Evolutionary conservation across 2,329 filamentous ascomycete species (phyloP), one percentile per base, ranked within the genome.

Genomic region (Teratosphaeria destructans): DNA sequence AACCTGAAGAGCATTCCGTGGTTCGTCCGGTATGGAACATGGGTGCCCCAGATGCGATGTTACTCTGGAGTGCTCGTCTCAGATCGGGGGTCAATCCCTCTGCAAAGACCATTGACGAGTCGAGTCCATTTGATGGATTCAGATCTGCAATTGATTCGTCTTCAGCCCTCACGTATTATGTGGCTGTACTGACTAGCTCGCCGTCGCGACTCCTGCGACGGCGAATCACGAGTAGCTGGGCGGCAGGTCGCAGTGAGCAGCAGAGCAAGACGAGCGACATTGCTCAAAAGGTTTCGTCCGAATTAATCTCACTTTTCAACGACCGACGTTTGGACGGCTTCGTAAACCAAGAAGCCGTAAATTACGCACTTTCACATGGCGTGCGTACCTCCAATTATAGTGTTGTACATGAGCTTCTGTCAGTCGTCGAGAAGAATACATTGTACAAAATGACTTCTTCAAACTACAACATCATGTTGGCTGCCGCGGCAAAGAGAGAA

Each of bases 401-500:
- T 4, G 57, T 63, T 35, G 53, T 67, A 0, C 66, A 65, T 14
- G 52, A 54, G 8, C 55, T 71, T 11, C 57, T 67, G 6, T 52
- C 61, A 14, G 34, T 58, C 3, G 47, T 70, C 3, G 62, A 66
- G 3, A 53, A 63, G 8, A 43, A 64, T 23, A 16, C 12, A 8
- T 59, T 60, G 5, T 62, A 62, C 39, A 35, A 29, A n/a, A 53
- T 70, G 6, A 58, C 43, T 26, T 49, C 60, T 5, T 43, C 49
- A 3, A 62, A 65, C 27, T 72, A 64, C 59, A 62, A 69, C 54
- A 56, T 61, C 16, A 54, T 68, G 5, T 59, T 73, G n/a, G 56
- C 56, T 11, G 61, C 57, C 3, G 63, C 68, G 5, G 65, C 67
- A 10, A 57, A 61, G 47, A 52, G 47, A 1, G 62, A 64, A 3